phyloP scores from a whole-genome alignment of 2,329 filamentous ascomycete genomes.

The Monilinia fructicola region DNA sequence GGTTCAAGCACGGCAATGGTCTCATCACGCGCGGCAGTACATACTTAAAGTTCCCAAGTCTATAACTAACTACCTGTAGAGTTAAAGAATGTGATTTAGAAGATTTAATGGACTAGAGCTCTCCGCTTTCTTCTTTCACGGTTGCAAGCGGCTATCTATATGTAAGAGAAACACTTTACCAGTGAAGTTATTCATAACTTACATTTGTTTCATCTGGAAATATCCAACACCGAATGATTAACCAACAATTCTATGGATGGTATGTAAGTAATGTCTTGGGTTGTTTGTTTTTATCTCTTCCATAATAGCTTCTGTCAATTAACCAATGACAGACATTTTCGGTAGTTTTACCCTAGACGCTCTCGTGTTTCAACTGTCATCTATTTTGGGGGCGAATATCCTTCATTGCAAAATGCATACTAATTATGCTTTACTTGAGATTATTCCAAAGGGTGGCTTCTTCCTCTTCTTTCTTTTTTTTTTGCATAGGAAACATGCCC shows the following conservation, averaged over 20 bases:
- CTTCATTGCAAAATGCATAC: neutral
- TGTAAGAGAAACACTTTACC: neutral
- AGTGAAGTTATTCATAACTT: neutral
- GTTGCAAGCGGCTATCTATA: constrained; percentile 14
- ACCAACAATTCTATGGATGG: neutral
- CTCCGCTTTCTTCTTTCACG: neutral
- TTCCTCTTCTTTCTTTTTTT: neutral
- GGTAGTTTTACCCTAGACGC: neutral
- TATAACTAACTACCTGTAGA: neutral
- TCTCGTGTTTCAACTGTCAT: constrained; percentile 15
- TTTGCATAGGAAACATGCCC: neutral
- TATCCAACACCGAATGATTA: constrained; percentile 10
- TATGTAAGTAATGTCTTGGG: neutral
- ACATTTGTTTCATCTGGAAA: constrained; percentile 9
- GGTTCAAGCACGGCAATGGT: neutral
- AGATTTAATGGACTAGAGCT: constrained; percentile 11
- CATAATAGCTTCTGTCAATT: neutral
- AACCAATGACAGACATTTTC: neutral
- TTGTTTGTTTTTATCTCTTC: constrained; percentile 8
- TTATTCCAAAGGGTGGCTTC: neutral
- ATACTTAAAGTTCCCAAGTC: neutral
- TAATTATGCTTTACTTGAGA: constrained; percentile 2
- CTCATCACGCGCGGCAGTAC: constrained; percentile 12
- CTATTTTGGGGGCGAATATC: constrained; percentile 9
- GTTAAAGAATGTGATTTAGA: constrained; percentile 10